These are phyloP conservation scores for Ceratobasidium sp. DNA, from an alignment of 1,284 basidiomycete genomes.

Conservation along the genomic window DNA sequence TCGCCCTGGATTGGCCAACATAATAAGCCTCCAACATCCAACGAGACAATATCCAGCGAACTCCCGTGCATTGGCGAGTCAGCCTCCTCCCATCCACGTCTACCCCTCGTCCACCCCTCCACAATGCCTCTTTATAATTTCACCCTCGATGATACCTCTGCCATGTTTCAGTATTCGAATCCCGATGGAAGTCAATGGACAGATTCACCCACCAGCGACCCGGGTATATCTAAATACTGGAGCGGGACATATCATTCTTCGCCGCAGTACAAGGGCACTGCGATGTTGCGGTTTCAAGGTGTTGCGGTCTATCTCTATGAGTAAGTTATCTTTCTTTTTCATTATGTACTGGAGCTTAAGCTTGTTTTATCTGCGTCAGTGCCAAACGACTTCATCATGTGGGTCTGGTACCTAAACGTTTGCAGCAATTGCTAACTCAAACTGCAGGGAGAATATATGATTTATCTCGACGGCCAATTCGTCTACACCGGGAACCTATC, in stretches of 20 bases:
- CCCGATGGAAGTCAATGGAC: conserved; percentile 12
- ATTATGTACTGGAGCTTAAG: too few relatives aligned
- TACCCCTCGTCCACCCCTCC: not conserved
- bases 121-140: conserved; percentile 9
- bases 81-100: not conserved
- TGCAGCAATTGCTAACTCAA: not conserved
- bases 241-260: conserved; percentile 21
- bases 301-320: conserved; percentile 24
- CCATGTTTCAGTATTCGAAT: conserved; percentile 8
- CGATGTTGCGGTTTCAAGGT: conserved; percentile 18
- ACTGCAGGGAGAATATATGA: conserved; percentile 1
- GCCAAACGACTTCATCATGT: conserved; percentile 29
- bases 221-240: not conserved
- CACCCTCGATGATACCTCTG: conserved; percentile 27
- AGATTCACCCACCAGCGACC: conserved; percentile 28
- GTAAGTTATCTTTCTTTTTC: too few relatives aligned
- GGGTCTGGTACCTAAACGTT: not conserved
- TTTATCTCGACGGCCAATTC: conserved; percentile 1
- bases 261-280: conserved; percentile 2
- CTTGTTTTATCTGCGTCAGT: not conserved
- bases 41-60: too few relatives aligned
- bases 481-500: not conserved
- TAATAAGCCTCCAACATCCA: too few relatives aligned
- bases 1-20: too few relatives aligned
- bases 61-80: too few relatives aligned